Percentiles rank a stretch among this genome's conserved stretches.
Conservation (phyloP, 2,329 filamentous ascomycete genomes). For the Fusarium sp. region DNA sequence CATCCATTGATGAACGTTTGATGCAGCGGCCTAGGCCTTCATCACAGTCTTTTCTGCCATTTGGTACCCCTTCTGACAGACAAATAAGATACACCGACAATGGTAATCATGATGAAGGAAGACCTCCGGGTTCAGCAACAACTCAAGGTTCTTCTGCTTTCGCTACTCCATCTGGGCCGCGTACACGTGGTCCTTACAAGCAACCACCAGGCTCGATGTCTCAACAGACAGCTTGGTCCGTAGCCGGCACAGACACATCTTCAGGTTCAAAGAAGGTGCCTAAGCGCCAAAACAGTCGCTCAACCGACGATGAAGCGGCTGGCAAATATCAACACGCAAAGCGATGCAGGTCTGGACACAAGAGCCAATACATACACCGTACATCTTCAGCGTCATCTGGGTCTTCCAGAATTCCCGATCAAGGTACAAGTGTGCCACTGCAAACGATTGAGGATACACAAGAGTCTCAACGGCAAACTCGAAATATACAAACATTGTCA, state of each 20-base stretch:
- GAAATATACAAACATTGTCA: not conserved
- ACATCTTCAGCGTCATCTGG: not conserved
- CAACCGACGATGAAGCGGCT: conserved; percentile 16
- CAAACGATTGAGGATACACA: not conserved
- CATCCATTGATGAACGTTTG: conserved; percentile 4
- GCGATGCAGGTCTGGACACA: not conserved
- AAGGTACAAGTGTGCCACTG: not conserved
- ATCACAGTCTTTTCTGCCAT: not conserved
- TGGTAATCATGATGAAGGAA: conserved; percentile 12
- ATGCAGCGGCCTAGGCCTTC: not conserved
- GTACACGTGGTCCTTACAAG: conserved; percentile 1
- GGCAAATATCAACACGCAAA: conserved; percentile 7
- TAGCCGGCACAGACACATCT: conserved; percentile 4
- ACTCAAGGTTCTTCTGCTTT: not conserved
- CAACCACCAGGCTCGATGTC: not conserved
- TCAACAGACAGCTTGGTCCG: conserved; percentile 1
- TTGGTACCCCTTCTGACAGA: not conserved
- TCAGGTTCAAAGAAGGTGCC: conserved; percentile 11
- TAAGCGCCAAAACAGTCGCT: conserved; percentile 32
- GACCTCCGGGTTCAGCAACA: not conserved
- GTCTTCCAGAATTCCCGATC: not conserved
- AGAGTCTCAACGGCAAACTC: not conserved
- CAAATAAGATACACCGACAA: conserved; percentile 5
- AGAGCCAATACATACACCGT: not conserved
- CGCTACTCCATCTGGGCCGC: not conserved